These are phyloP conservation scores for Aphanoascus verrucosus DNA, from an alignment of 2,329 filamentous ascomycete species.

Conservation along the genomic window DNA sequence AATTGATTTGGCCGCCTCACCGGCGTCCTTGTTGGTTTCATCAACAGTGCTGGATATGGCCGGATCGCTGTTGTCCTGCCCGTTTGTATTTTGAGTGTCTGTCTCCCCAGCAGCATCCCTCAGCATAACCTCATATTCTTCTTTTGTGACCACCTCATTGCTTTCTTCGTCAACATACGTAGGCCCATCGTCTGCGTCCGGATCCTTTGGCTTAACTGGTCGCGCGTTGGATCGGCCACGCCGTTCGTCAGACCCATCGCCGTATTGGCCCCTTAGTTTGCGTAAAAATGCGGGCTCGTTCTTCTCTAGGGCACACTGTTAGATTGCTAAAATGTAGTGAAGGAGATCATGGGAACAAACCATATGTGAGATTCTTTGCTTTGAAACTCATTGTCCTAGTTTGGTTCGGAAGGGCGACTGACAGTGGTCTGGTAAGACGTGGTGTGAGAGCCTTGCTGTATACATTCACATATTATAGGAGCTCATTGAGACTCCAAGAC, in stretches of 20 bases:
- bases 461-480: background rate
- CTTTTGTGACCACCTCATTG: conserved; percentile 36
- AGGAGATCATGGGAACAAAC: conserved; percentile 20
- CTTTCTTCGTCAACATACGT: conserved; percentile 37
- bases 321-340: background rate
- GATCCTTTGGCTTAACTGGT: conserved; percentile 28
- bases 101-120: conserved; percentile 19
- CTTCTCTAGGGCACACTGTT: conserved; percentile 21
- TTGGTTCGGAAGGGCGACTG: background rate
- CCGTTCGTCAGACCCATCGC: conserved; percentile 22
- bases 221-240: conserved; percentile 30
- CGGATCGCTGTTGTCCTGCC: conserved; percentile 2
- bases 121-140: conserved; percentile 34
- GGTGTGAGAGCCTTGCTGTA: background rate
- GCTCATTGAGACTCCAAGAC: background rate
- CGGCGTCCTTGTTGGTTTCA: conserved; percentile 1
- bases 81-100: conserved; percentile 7
- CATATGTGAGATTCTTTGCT: conserved; percentile 36
- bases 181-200: conserved; percentile 34
- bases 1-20: conserved; percentile 7
- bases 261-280: conserved; percentile 32
- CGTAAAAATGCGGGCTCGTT: conserved; percentile 36
- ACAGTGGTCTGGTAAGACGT: background rate
- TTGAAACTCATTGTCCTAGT: conserved; percentile 22
- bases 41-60: conserved; percentile 10